These are phyloP conservation scores for Cladosporium halotolerans DNA, from an alignment of 2,329 filamentous ascomycete genomes.

Conservation along the genomic window DNA sequence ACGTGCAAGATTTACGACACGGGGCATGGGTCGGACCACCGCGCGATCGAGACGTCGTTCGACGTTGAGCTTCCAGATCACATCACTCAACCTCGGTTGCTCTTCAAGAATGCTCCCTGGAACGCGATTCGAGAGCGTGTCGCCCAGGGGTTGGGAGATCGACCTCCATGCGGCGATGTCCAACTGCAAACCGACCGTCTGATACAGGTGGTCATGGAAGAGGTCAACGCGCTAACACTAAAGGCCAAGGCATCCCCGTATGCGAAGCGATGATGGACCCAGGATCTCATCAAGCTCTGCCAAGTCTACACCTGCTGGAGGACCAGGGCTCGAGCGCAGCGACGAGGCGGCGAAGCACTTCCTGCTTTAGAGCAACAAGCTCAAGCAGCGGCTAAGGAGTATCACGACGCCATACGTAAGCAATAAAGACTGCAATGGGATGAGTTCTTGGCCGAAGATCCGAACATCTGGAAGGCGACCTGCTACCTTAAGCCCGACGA, in stretches of 20 bases:
- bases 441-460: neutral
- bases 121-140: neutral
- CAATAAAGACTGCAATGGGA: neutral
- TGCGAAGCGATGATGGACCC: neutral
- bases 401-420: neutral
- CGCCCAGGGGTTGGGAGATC: neutral
- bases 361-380: neutral
- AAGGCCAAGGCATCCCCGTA: neutral
- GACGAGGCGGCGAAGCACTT: neutral
- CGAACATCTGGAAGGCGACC: neutral
- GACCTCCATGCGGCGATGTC: neutral
- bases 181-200: neutral
- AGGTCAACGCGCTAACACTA: neutral
- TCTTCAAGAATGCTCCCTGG: neutral
- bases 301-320: neutral
- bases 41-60: neutral
- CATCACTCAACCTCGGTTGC: neutral
- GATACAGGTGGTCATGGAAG: neutral
- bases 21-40: neutral
- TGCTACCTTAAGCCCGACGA: neutral
- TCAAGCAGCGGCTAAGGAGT: neutral
- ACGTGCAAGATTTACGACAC: neutral
- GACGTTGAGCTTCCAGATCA: neutral
- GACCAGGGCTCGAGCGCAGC: neutral
- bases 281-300: neutral